phyloP scores from a whole-genome alignment of 345 rosid genomes.

The Sisymbrium irio region DNA sequence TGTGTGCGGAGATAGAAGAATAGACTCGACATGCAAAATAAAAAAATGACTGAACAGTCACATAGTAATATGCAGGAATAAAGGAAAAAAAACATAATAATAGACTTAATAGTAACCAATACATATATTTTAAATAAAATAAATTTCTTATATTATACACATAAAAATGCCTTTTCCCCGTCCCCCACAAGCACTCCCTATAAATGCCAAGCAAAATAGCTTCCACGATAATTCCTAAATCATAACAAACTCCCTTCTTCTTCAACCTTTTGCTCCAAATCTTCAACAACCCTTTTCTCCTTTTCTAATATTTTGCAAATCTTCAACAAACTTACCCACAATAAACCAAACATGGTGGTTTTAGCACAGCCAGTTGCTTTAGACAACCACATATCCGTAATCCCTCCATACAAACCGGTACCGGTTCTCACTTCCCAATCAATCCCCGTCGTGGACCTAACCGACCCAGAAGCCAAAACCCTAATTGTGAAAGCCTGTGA shows the following conservation, averaged over 20 bases:
- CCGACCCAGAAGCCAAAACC: constrained; percentile 55
- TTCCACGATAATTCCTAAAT: constrained; percentile 21
- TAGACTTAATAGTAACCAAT: not conserved
- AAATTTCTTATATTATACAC: not conserved
- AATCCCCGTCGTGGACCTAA: constrained; percentile 63
- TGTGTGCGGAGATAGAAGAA: constrained; percentile 32
- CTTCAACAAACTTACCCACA: not conserved
- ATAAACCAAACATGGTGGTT: constrained; percentile 56
- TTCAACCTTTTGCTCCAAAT: constrained; percentile 1
- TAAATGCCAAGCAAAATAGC: constrained; percentile 31
- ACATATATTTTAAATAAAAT: not conserved
- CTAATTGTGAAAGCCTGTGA: constrained; percentile 60
- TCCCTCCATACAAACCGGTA: constrained; percentile 60
- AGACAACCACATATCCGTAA: constrained; percentile 46
- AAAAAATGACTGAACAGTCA: not conserved
- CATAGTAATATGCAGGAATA: not conserved
- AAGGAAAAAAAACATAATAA: not conserved
- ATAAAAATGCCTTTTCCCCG: not conserved
- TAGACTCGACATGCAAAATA: constrained; percentile 16
- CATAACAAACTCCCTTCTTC: constrained; percentile 6
- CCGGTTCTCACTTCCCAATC: constrained; percentile 29
- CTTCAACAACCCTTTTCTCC: not conserved
- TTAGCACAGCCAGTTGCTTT: constrained; percentile 50
- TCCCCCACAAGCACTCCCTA: constrained; percentile 19
- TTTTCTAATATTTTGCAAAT: not conserved